A percentile compares a stretch with the other conserved stretches of the same genome.
Evolutionary conservation across 2,329 filamentous ascomycete genomes (phyloP).

Genomic region (Calonectria fujianensis): DNA sequence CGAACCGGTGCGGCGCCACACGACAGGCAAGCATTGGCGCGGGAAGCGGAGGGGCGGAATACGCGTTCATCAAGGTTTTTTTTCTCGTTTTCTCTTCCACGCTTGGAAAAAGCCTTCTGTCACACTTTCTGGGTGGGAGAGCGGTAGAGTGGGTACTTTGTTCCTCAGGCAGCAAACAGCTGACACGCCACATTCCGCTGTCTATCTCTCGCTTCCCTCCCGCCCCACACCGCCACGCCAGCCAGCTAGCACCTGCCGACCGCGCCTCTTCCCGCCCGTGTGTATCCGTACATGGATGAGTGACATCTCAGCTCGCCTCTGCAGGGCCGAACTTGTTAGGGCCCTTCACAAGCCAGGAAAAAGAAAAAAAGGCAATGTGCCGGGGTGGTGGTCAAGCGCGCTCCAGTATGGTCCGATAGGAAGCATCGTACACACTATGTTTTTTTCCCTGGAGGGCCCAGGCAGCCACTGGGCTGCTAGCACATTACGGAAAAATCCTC

Average conservation of each 20-base stretch:
- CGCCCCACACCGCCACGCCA: conserved; percentile 18
- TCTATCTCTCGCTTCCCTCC: background rate
- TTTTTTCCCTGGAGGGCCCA: background rate
- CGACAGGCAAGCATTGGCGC: conserved; percentile 46
- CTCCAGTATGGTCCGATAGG: background rate
- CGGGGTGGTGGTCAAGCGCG: background rate
- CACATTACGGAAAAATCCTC: background rate
- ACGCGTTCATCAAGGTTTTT: conserved; percentile 25
- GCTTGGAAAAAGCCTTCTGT: background rate
- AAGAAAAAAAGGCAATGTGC: background rate
- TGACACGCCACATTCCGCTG: conserved; percentile 28
- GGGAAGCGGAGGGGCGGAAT: conserved; percentile 20
- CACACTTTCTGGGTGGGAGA: background rate
- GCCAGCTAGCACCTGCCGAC: background rate
- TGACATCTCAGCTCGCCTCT: background rate
- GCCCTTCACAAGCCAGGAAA: background rate
- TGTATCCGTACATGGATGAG: background rate
- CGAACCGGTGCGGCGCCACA: conserved; percentile 48
- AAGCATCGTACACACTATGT: background rate
- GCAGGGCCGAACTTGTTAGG: background rate
- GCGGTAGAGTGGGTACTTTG: background rate
- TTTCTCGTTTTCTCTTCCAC: background rate
- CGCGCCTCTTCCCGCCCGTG: conserved; percentile 3
- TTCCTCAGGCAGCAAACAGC: conserved; percentile 32
- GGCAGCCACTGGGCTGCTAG: background rate